Evolutionary conservation across 2,329 filamentous ascomycete species (phyloP), one percentile per base, ranked within the genome.

Genomic region (Leptodontidium sp.): DNA sequence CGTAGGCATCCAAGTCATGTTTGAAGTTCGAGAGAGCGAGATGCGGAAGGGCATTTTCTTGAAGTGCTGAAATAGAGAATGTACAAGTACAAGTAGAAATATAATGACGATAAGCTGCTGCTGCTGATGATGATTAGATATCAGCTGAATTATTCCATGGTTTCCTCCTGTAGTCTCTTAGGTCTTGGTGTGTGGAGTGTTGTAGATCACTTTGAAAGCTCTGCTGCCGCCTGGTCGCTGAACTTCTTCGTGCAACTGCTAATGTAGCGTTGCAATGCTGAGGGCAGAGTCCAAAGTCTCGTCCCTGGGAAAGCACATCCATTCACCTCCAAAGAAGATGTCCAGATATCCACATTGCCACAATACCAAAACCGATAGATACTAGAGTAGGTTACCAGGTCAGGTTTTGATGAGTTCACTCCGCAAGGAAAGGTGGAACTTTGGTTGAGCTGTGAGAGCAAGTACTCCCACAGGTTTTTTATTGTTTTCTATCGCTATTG

Each of bases 1-100:
- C 78, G 89, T 94, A 0, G 94, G 91, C 32, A 87, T 92, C 52
- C 95, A 98, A 82, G 83, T 98, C 77, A 99, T 99, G 96, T 98
- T 98, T 83, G 96, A 99, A 83, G 87, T 97, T 74, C 86, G 96
- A 64, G 93, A 98, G 82, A 85, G 86, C 52, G 96, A 99, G 84
- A 88, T 90, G 81, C 87, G 95, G 75, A 88, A 88, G 74, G 96
- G 96, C 0, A 91, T 98, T 68, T 86, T 88, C 74, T 79, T 98
- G 80, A 97, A 93, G 82, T 98, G 93, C 62, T 74, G 50, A 62
- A 14, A 21, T 47, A 12, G 12, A 62, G 43, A 50, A 5, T 35
- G 15, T 47, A 26, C 11, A 21, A 47, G 38, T 62, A 38, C 15
- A 40, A 32, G 40, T 17, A 58, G 26, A 62, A 61, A 50, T 15